A percentile compares a stretch with the other conserved stretches of the same genome.
phyloP scores from a whole-genome alignment of 345 rosid genomes.

The Euphorbia peplus region DNA sequence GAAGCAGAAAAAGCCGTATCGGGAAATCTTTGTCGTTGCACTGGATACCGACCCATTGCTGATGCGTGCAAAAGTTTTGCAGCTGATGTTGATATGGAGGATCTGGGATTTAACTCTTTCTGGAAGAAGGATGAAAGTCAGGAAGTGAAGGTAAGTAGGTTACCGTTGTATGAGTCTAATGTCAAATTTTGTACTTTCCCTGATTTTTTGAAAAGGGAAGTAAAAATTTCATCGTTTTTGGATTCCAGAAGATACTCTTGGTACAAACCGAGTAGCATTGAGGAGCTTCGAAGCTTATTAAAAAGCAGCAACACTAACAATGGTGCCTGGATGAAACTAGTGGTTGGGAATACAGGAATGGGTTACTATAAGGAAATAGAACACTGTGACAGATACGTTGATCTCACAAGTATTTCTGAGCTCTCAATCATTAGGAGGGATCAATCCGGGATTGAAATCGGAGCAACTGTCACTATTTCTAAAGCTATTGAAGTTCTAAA shows the following conservation, averaged over 20 bases:
- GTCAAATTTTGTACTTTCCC: slow-evolving; percentile 51
- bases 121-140: slow-evolving; percentile 56
- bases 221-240: slow-evolving; percentile 24
- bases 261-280: slow-evolving; percentile 45
- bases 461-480: slow-evolving; percentile 75
- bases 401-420: slow-evolving; percentile 56
- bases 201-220: slow-evolving; percentile 56
- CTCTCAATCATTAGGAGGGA: slow-evolving; percentile 48
- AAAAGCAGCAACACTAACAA: slow-evolving; percentile 20
- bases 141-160: no score
- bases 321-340: slow-evolving; percentile 35
- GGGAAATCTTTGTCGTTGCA: slow-evolving; percentile 91
- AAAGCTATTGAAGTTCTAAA: slow-evolving; percentile 59
- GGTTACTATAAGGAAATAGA: slow-evolving; percentile 70
- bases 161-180: slow-evolving; percentile 44
- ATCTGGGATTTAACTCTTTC: slow-evolving; percentile 74
- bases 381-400: slow-evolving; percentile 49
- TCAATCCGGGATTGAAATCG: slow-evolving; percentile 57
- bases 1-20: slow-evolving; percentile 59
- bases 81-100: slow-evolving; percentile 78
- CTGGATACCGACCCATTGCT: slow-evolving; percentile 85
- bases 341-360: slow-evolving; percentile 40
- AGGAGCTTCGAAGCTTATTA: slow-evolving; percentile 48
- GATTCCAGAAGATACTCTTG: slow-evolving; percentile 37
- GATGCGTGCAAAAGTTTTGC: slow-evolving; percentile 95